Base-by-base conservation (phyloP, 805 yeast genomes). In the Metschnikowia lochheadii region DNA sequence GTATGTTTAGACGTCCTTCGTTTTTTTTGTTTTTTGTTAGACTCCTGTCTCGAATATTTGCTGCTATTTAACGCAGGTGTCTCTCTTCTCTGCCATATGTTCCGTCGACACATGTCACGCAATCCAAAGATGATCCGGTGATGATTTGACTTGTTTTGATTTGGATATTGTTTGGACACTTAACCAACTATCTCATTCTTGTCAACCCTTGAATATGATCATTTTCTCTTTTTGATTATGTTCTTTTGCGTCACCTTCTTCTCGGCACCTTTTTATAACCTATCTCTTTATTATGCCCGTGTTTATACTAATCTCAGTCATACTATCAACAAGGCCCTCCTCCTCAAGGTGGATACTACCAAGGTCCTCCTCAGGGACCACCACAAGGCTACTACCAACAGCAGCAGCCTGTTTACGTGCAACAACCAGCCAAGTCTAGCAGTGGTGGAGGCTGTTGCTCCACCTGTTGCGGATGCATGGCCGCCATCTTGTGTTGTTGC, bases 391-490 rank as follows among this genome's bases (percentile, higher is more conserved):
- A 63, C 61, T 63, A 65, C 55, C 70, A 65, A 51, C 70, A 65
- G 49, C 71, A 58, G 20, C 71, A 67, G 49, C 71, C 71, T 14
- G 60, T 65, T 49, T 67, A 67, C 53, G 63, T 61, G 10, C 68
- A 64, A 48, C 70, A 66, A 49, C 67, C 62, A 3, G 60, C 53
- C n/a, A 48, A 50, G 10, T 26, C 44, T 5, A 48, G 49, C 11
- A 65, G 50, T 15, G 56, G 50, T 10, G 56, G 69, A 8, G 66
- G 69, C 48, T 66, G 68, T 50, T 63, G 66, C 44, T 42, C 58
- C 51, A 46, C 52, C 14, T 53, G 50, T 48, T 56, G 58, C 38
- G 60, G 59, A n/a, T 57, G 61, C 52, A 56, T 61, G 49, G 59
- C 61, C 3, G 60, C 60, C 31, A 45, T 59, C 35, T 34, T 56